Evolutionary conservation across 148 eudicot species (phyloP), one percentile per base, ranked within the genome.

Genomic region (Fagopyrum esculentum): DNA sequence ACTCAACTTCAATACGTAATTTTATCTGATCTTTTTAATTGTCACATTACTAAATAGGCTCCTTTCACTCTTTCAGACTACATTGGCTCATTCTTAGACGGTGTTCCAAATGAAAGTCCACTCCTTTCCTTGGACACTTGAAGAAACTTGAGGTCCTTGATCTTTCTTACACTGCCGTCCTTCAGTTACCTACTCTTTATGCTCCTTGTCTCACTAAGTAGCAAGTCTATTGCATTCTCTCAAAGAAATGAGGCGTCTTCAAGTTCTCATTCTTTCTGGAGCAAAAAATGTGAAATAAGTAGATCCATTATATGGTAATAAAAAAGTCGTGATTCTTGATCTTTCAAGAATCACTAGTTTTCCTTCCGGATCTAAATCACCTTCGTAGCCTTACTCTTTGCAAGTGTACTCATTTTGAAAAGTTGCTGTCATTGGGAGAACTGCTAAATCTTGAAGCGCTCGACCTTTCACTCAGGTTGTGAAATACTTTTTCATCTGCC

Each of bases 391-490:
- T 81, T 2, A 50, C 43, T 11, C 73, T 77, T 30, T 72, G 50
- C 17, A 4, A 12, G 26, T 80, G 77, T 13, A 6, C 9, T 13
- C 11, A 1, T 7, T 48, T 81, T 60, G 11, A 8, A 44, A 11
- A 35, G 12, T 75, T 77, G 49, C 83, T 78, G 0, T 30, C 55
- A 2, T 5, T 69, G 54, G 45, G 44, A 12, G 40, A 43, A 4
- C 73, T 78, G 2, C 4, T 1, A 15, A 81, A 77, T 3, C 63
- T 81, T 29, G 80, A 81, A 55, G 79, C 72, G 40, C 69, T 83
- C 73, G 77, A 80, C 74, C 54, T 71, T 12, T 80, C 83, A 0
- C n/a, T 80, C 83, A 0, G 75, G 76, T 2, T 84, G 87, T 64
- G 4, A 35, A 13, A 35, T 1, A 1, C 46, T 64, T 22, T 1